Conservation (phyloP, 257 asterid genomes). For the Primulina huaijiensis region DNA sequence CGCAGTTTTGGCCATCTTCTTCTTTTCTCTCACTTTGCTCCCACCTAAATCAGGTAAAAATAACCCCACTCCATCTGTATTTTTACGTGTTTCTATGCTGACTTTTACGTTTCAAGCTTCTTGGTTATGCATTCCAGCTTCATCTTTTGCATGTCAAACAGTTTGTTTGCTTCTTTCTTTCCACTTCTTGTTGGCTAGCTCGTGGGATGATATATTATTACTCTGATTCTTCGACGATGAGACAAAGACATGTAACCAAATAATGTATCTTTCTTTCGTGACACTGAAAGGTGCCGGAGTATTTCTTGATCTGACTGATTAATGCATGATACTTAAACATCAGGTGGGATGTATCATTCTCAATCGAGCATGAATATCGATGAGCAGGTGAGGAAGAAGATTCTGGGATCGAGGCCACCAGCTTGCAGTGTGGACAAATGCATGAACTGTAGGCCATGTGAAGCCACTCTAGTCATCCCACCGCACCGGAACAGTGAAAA, state of each 20-base stretch:
- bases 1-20: slow-evolving; percentile 34
- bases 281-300: too few relatives aligned
- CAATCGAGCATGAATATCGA: slow-evolving; percentile 10
- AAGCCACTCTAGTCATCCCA: slow-evolving; percentile 60
- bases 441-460: slow-evolving; percentile 68
- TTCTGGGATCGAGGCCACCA: slow-evolving; percentile 72
- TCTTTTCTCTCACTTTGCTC: slow-evolving; percentile 36
- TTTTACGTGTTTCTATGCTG: too few relatives aligned
- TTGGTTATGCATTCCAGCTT: not conserved
- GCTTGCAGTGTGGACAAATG: slow-evolving; percentile 55
- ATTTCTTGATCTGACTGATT: not conserved
- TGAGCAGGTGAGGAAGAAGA: slow-evolving; percentile 44
- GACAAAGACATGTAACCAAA: too few relatives aligned
- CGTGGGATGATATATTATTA: too few relatives aligned
- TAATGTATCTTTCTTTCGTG: too few relatives aligned
- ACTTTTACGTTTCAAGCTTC: too few relatives aligned
- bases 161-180: not conserved
- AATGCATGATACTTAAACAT: not conserved
- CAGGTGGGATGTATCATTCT: slow-evolving; percentile 32
- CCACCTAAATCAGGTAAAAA: slow-evolving; percentile 47
- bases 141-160: not conserved
- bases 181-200: too few relatives aligned
- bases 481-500: slow-evolving; percentile 30
- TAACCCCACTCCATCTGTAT: not conserved
- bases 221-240: too few relatives aligned